phyloP scores from a whole-genome alignment of 208 protist species.

The Tetramitus jugosus region DNA sequence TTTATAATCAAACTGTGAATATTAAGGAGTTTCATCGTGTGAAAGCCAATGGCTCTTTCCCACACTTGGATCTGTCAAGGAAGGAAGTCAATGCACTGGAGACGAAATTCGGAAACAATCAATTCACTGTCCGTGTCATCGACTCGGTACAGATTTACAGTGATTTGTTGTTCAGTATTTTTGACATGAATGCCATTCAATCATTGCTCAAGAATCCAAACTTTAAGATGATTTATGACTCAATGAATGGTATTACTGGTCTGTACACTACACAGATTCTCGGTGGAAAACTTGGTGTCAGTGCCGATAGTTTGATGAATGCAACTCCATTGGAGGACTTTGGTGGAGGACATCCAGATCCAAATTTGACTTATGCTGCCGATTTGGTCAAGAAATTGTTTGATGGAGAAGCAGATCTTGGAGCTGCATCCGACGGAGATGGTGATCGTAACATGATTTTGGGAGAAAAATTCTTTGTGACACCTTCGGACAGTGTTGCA shows the following conservation, averaged over 20 bases:
- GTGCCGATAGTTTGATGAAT: constrained; percentile 53
- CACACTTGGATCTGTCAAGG: constrained; percentile 53
- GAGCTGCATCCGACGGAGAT: constrained; percentile 93
- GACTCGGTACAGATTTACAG: constrained; percentile 78
- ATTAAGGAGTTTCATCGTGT: constrained; percentile 62
- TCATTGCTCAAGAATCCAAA: constrained; percentile 54
- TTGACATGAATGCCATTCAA: constrained; percentile 78
- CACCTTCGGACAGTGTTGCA: constrained; percentile 92
- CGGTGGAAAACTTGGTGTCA: constrained; percentile 70
- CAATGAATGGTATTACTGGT: constrained; percentile 85
- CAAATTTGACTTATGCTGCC: constrained; percentile 92
- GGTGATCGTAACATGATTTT: constrained; percentile 97
- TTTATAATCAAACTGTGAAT: constrained; percentile 72
- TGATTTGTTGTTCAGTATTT: constrained; percentile 74
- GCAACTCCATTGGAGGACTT: constrained; percentile 70
- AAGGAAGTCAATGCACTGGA: constrained; percentile 38
- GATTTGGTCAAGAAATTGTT: constrained; percentile 80
- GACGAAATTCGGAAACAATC: constrained; percentile 42
- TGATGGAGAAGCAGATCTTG: constrained; percentile 62
- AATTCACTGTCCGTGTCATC: constrained; percentile 69
- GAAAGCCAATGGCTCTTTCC: constrained; percentile 42
- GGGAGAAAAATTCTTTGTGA: constrained; percentile 87
- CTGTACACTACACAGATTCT: constrained; percentile 85
- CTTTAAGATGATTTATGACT: constrained; percentile 81
- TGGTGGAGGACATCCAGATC: constrained; percentile 90